Base-by-base conservation (phyloP, 306 rosid genomes). In the Potentilla sterilis region DNA sequence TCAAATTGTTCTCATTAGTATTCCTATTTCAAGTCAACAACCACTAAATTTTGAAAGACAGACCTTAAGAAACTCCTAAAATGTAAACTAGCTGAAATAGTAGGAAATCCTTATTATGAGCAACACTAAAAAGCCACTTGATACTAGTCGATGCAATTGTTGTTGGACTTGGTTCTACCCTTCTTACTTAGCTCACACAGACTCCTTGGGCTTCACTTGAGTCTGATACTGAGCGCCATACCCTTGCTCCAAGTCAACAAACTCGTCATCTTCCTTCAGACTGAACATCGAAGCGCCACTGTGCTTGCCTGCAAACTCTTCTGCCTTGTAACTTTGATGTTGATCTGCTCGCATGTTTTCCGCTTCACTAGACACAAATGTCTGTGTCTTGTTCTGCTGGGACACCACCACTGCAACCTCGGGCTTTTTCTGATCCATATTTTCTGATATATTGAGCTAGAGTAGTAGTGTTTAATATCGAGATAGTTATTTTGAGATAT, bases 241-340 rank as follows among this genome's bases (percentile, higher is more conserved):
- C 67, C 67, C 41, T 34, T 28, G 9, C 42, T 61, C 67, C 67
- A 62, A 62, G 67, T 62, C 67, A 62, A 62, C 67, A 62, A 32
- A 62, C 19, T 62, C 41, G 15, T 34, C 67, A 34, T 62, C 67
- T 62, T 62, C 67, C 67, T 32, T 34, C 32, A 6, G 41, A 62
- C n/a, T 3, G 67, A 58, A 28, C 12, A 11, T 9, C 0, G 7
- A 34, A 32, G 67, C 42, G 1, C 40, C 41, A 62, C 4, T 34
- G 67, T 32, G 21, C n/a, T 58, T 24, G 15, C 13, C 64, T 14
- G 16, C 64, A 58, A 24, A 24, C 38, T 58, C 64, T 58, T 9
- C 37, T 24, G 64, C 64, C 64, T 34, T 62, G 67, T 28, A 34
- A 12, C 42, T 34, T 24, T 24, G 65, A 58, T 21, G 14, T 57